Percentiles rank a stretch among this genome's conserved stretches.
Evolutionary conservation across 1,284 basidiomycete genomes (phyloP).

Genomic region (Gymnopus androsaceus): DNA sequence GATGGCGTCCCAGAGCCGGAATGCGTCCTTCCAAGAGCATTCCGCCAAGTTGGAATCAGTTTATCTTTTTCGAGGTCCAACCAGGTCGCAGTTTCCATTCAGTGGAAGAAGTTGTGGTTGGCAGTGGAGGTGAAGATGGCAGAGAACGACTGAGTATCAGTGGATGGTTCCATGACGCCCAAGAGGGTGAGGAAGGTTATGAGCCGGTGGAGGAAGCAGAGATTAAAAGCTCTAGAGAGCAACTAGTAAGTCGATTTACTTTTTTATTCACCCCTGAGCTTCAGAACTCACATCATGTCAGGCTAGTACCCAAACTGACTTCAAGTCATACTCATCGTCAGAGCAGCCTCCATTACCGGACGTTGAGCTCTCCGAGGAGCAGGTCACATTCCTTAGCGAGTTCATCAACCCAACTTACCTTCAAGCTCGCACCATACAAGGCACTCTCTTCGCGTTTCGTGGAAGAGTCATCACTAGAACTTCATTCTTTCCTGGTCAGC

Average conservation of each 20-base stretch:
- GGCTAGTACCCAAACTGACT: slow-evolving; percentile 64
- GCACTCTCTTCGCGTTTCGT: slow-evolving; percentile 83
- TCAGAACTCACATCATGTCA: slow-evolving; percentile 25
- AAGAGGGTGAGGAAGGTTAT: slow-evolving; percentile 90
- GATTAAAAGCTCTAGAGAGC: slow-evolving; percentile 73
- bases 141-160: slow-evolving; percentile 84
- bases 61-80: slow-evolving; percentile 92
- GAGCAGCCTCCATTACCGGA: slow-evolving; percentile 48
- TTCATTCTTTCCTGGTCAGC: slow-evolving; percentile 82
- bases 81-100: slow-evolving; percentile 95
- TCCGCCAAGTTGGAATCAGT: slow-evolving; percentile 93
- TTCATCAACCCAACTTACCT: slow-evolving; percentile 94
- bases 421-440: slow-evolving; percentile 75
- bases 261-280: not conserved
- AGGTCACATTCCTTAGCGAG: slow-evolving; percentile 72
- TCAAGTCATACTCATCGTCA: slow-evolving; percentile 53
- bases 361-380: slow-evolving; percentile 56
- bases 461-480: slow-evolving; percentile 86
- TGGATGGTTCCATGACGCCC: slow-evolving; percentile 95
- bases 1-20: slow-evolving; percentile 65
- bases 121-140: slow-evolving; percentile 64
- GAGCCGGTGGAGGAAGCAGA: slow-evolving; percentile 41
- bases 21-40: slow-evolving; percentile 63
- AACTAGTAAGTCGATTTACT: slow-evolving; percentile 59
- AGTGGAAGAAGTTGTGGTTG: slow-evolving; percentile 94